Percentiles rank a stretch among this genome's conserved stretches.
Evolutionary conservation across 495 filamentous ascomycete species (phyloP).

Genomic region (Aspergillus wentii): DNA sequence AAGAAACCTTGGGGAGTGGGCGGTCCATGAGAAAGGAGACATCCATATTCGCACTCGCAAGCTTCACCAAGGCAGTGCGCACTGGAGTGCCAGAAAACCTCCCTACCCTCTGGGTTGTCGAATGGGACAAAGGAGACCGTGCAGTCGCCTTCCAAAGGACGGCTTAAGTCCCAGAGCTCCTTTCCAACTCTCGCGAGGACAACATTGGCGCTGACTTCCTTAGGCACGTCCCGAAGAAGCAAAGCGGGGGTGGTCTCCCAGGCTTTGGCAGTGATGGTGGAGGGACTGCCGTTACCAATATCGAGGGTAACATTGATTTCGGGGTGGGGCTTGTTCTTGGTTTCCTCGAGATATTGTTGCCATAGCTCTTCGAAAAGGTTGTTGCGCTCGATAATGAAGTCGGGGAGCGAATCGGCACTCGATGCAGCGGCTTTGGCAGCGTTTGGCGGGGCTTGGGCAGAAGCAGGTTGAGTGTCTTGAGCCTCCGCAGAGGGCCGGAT

Average conservation of each 20-base stretch:
- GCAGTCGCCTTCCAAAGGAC: constrained; percentile 75
- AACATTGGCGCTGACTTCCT: constrained; percentile 45
- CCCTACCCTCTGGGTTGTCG: constrained; percentile 74
- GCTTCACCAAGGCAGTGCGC: constrained; percentile 94
- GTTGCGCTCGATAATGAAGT: constrained; percentile 80
- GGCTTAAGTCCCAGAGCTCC: constrained; percentile 84
- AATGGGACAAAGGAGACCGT: constrained; percentile 78
- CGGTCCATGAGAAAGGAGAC: constrained; percentile 87
- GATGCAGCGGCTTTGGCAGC: constrained; percentile 18
- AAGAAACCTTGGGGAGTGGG: constrained; percentile 94
- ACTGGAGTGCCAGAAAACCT: constrained; percentile 90
- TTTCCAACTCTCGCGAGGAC: constrained; percentile 82
- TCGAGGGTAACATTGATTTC: constrained; percentile 48
- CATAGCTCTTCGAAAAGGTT: constrained; percentile 84
- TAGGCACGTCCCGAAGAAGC: constrained; percentile 48
- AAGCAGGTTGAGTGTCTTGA: constrained; percentile 18
- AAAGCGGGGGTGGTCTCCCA: constrained; percentile 50
- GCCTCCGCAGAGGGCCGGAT: constrained; percentile 33
- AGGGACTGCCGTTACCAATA: constrained; percentile 40
- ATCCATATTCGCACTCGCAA: constrained; percentile 82
- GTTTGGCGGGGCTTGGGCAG: constrained; percentile 16
- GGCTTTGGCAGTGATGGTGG: constrained; percentile 41
- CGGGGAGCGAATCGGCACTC: constrained; percentile 52
- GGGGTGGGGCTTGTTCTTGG: constrained; percentile 42
- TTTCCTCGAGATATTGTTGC: constrained; percentile 70